Evolutionary conservation across 306 rosid genomes (phyloP).

Genomic region (Prunus persica): Prunus_persica_NCBIv2 NC_034013.1:14973501-14974000

Average conservation of each 20-base stretch:
- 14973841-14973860: background rate
- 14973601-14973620: conserved; percentile 66
- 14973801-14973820: background rate
- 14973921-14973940: background rate
- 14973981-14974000: too few relatives aligned
- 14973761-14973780: background rate
- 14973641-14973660: conserved; percentile 60
- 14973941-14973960: background rate
- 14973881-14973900: background rate
- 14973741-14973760: background rate
- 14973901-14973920: background rate
- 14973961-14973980: too few relatives aligned
- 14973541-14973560: conserved; percentile 83
- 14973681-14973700: conserved; percentile 47
- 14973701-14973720: conserved; percentile 35
- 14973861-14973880: background rate
- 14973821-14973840: background rate
- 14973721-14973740: background rate
- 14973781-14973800: background rate
- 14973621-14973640: conserved; percentile 49
- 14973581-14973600: conserved; percentile 59
- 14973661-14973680: conserved; percentile 57
- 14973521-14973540: conserved; percentile 31
- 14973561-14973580: conserved; percentile 81
- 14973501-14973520: conserved; percentile 41